A percentile compares a stretch with the other conserved stretches of the same genome.
These are phyloP conservation scores for Coemansia sp. DNA, from an alignment of 192 early-diverging fungal genomes.

Conservation along the genomic window DNA sequence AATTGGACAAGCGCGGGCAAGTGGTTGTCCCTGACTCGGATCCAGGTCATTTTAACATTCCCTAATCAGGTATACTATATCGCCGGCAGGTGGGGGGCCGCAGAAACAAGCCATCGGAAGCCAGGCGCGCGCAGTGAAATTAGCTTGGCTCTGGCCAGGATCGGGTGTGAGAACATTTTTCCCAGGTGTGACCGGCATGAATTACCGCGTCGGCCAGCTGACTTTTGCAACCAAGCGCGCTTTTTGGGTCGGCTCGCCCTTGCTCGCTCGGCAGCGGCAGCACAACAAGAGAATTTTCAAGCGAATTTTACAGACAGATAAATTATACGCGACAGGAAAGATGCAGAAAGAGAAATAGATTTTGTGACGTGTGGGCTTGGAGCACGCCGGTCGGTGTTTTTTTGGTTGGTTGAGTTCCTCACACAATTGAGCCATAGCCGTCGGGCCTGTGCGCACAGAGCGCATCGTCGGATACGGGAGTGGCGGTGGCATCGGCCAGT, in stretches of 20 bases:
- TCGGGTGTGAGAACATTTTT: slow-evolving; percentile 1
- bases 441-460: background rate
- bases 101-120: background rate
- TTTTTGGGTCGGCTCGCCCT: too few species aligned
- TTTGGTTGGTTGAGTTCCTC: too few species aligned
- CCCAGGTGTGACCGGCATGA: background rate
- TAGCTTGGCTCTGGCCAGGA: background rate
- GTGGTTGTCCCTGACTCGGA: background rate
- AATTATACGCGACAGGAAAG: slow-evolving; percentile 3
- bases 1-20: background rate
- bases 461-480: slow-evolving; percentile 2
- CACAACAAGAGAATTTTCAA: too few species aligned
- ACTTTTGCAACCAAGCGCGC: too few species aligned
- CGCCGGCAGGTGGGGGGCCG: too few species aligned
- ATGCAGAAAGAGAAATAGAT: slow-evolving; percentile 1
- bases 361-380: background rate
- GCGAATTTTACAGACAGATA: slow-evolving; percentile 1
- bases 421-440: slow-evolving; percentile 4
- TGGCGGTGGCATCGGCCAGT: background rate
- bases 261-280: too few species aligned
- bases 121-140: background rate
- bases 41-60: too few species aligned
- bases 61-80: too few species aligned
- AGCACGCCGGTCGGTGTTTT: background rate
- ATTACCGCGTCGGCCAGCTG: slow-evolving; percentile 2